These are phyloP conservation scores for Mortierella sp. DNA, from an alignment of 371 early-diverging fungal species.

Conservation along the genomic window DNA sequence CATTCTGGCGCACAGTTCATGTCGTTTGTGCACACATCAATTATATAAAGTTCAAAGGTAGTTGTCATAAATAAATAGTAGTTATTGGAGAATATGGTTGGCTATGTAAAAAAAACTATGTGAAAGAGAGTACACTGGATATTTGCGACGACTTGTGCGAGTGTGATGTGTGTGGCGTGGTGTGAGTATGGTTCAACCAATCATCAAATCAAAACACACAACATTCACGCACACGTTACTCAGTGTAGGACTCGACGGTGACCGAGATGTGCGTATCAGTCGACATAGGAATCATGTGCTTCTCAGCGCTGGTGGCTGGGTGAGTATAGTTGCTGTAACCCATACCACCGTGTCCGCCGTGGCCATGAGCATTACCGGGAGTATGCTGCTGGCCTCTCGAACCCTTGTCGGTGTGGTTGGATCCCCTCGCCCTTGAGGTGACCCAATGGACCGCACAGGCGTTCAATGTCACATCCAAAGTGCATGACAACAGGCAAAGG, in stretches of 20 bases:
- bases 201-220: no score
- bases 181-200: no score
- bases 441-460: constrained; percentile 51
- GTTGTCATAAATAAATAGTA: not conserved
- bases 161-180: no score
- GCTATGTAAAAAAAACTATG: constrained; percentile 3
- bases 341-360: not conserved
- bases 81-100: constrained; percentile 4
- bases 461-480: constrained; percentile 41
- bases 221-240: not conserved
- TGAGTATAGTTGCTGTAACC: constrained; percentile 1
- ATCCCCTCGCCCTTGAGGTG: constrained; percentile 33
- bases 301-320: constrained; percentile 16
- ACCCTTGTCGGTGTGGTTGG: constrained; percentile 17
- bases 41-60: not conserved
- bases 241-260: constrained; percentile 35
- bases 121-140: not conserved
- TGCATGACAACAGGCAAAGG: constrained; percentile 49
- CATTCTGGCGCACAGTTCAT: not conserved
- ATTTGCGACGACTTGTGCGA: no score
- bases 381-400: constrained; percentile 16
- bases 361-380: not conserved
- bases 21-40: not conserved
- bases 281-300: constrained; percentile 25
- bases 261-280: constrained; percentile 47